Base-by-base conservation (phyloP, 495 filamentous ascomycete species). In the Tuber melanosporum region DNA sequence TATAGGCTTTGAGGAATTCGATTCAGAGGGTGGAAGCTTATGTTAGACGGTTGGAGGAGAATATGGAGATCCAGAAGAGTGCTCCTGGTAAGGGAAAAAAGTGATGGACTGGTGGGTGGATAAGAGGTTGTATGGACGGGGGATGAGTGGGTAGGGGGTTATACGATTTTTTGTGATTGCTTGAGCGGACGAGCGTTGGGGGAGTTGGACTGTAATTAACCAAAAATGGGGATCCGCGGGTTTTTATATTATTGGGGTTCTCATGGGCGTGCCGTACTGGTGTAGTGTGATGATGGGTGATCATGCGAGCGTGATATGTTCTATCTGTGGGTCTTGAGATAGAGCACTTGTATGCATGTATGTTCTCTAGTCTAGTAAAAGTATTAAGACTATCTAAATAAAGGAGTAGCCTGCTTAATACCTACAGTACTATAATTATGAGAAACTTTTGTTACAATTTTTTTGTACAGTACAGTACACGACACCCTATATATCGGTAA, bases 21-120 rank as follows among this genome's bases (percentile, higher is more conserved):
- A 94, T 96, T 57, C 90, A 94, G 80, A 90, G 92, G 83, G 88
- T 98, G 82, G 93, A 94, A 85, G 87, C 87, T 45, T 97, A 98
- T 82, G 89, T 98, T 71, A 87, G 88, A 73, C 89, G 89, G 52
- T 86, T 99, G 69, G 95, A 99, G 86, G 88, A 93, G 76, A 94
- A 92, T 85, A 87, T 97, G 78, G 91, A 92, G 79, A 85, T 88
- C 77, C 82, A 91, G 81, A 86, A 92, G 78, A 74, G 74, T 15
- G 70, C 39, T 66, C 32, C 26, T 22, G 43, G 22, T 17, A 77
- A 74, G 71, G 44, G 36, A 7, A 77, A 66, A 7, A 77, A 66
- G 75, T 73, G 73, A 74, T 74, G 57, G 57, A 19, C 12, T 1
- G 12, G 1, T 66, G 57, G 26, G 14, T 36, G 57, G 57, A 36